Evolutionary conservation across 108 stramenopile species (phyloP), one percentile per base, ranked within the genome.

Genomic region (Nitzschia sp.): DNA sequence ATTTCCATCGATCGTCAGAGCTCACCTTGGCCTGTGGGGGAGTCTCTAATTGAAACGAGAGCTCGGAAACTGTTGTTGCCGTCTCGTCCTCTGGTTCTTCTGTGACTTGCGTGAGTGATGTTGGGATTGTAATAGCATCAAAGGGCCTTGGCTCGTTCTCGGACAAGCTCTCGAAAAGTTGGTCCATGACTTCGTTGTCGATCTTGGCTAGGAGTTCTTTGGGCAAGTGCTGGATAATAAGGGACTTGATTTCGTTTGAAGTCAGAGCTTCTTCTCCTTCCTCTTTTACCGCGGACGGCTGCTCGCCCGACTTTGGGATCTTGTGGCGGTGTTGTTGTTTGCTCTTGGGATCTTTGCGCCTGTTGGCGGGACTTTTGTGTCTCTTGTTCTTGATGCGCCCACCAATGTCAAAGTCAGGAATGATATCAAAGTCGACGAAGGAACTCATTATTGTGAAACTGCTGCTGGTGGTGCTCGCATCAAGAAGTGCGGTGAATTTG

Each of bases 201-300:
- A 68, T 55, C 30, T 68, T 33, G 2, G 55, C 67, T 45, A 11
- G 2, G 4, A 68, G 24, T 25, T 24, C 35, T 11, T 3, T 32
- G 21, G 67, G 67, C 19, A 68, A 36, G 18, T 55, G 35, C 2
- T 55, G 13, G 28, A 68, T 11, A 27, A 68, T 34, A 57, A 21
- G 36, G 18, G 19, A 24, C 21, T 31, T 26, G 23, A 68, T 68
- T 25, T 68, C 67, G 3, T 68, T 36, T 9, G 54, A 9, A 13
- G 67, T n/a, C n/a, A n/a, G n/a, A n/a, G n/a, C n/a, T n/a, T n/a
- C n/a, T n/a, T n/a, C n/a, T n/a, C n/a, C n/a, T n/a, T n/a, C n/a
- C n/a, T n/a, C n/a, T n/a, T n/a, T n/a, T 56, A 25, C 56, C 30
- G 15, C 3, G n/a, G n/a, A n/a, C n/a, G n/a, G n/a, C n/a, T n/a